Conservation (phyloP, 179 eudicot genomes). For the Actinidia polygama region DNA sequence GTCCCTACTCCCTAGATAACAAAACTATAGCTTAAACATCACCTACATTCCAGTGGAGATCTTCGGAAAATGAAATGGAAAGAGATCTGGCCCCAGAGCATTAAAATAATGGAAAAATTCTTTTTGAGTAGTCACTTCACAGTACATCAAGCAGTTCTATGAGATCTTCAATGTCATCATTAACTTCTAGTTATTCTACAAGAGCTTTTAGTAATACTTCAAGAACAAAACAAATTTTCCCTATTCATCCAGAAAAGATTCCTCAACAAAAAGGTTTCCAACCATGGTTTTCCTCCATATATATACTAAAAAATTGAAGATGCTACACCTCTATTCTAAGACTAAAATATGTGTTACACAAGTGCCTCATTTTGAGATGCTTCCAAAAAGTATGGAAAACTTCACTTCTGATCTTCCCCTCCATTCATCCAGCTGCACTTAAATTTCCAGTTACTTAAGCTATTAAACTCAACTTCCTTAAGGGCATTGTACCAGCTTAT, state of each 20-base stretch:
- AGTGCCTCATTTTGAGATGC: neutral
- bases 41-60: no score
- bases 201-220: no score
- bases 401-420: neutral
- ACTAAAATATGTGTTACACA: neutral
- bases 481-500: neutral
- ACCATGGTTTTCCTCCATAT: neutral
- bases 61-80: no score
- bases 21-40: no score
- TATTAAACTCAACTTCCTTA: slow-evolving; percentile 4
- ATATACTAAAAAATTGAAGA: neutral
- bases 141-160: no score
- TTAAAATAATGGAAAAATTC: no score
- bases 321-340: neutral
- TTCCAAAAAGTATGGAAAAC: neutral
- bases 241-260: neutral
- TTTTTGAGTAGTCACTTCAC: no score
- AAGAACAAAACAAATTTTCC: no score
- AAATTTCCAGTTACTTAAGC: neutral
- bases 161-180: no score
- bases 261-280: neutral
- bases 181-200: no score
- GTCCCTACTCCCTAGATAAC: no score
- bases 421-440: slow-evolving; percentile 6
- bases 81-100: no score